Base-by-base conservation (phyloP, 2,329 filamentous ascomycete genomes). In the Alternaria sp. region DNA sequence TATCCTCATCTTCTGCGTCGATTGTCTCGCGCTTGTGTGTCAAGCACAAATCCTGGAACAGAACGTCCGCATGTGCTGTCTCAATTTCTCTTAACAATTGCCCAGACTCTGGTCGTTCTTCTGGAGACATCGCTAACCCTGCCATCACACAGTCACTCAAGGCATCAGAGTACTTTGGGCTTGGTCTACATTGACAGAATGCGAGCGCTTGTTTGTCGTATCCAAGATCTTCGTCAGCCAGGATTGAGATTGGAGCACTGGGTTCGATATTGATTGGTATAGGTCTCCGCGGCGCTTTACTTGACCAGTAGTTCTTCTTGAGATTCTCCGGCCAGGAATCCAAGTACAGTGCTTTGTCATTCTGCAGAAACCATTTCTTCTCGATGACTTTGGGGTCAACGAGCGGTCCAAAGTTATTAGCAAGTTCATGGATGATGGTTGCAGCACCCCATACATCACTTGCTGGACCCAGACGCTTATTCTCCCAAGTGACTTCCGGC, bases 361-460 rank as follows among this genome's bases (percentile, higher is more conserved):
- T 34, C 5, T 39, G 5, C 7, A 26, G 12, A 16, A 48, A 51
- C 56, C 54, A 62, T 16, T 28, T 26, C 18, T 28, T 28, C 43
- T 55, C 26, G 8, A 54, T 59, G 11, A 58, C 11, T 3, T 28
- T n/a, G 1, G 59, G 54, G 26, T 59, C 34, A n/a, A 64, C 64
- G 6, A 66, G 39, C 1, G 70, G 67, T 9, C 55, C 38, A 24
- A 68, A 68, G 11, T 46, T 49, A 20, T 71, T 64, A 3, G 66
- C 68, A 2, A 75, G 49, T 20, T 63, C 63, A 49, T 74, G 68
- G 4, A 77, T 65, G 7, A 74, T 59, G 7, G 67, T 54, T 8
- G 70, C 73, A 3, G 68, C 41, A 2, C 64, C 61, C 74, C 74
- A 77, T 4, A 75, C 61, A 55, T 76, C 71, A 11, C 63, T 64